Base-by-base conservation (phyloP, 257 asterid species). In the Ilex asprella region DNA sequence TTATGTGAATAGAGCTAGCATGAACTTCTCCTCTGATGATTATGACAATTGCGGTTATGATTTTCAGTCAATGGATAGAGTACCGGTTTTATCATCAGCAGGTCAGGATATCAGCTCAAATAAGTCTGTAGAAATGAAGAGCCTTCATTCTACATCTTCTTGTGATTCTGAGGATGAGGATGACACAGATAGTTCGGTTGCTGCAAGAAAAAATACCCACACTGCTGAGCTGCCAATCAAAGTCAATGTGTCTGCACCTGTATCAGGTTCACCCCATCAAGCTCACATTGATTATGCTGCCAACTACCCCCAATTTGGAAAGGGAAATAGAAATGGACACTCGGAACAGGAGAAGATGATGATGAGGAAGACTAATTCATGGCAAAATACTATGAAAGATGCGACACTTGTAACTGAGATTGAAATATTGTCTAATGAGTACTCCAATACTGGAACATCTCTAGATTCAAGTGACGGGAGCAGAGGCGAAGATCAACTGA, bases 371-470 rank as follows among this genome's bases (percentile, higher is more conserved):
- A 16, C 44, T 32, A 16, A 57, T 7, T 43, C 59, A 61, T 53
- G 66, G 67, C 87, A 79, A 67, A 61, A 66, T 56, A 62, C 69
- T 59, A 66, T 73, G 62, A 79, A 77, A 14, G 89, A 80, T 60
- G 72, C 81, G 16, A 65, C 80, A 29, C 85, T 56, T 39, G 82
- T 89, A 49, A 86, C 95, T 46, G 97, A 89, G 83, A 89, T 87
- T 51, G 97, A 89, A 12, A 71, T 92, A 65, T 76, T 93, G 2
- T 81, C 97, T 30, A 84, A 77, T 39, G 99, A 92, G 79, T 92
- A 73, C 58, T 21, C 73, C 21, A 88, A 84, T 59, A 84, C 95
- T 0, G 95, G 95, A 44, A 81, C 97, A 15, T 84, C 99, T 8
- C 71, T 78, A 54, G 96, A 79, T 61, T 89, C 96, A 0, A 80